phyloP scores from a whole-genome alignment of 306 rosid species.

The Medicago ruthenica region DNA sequence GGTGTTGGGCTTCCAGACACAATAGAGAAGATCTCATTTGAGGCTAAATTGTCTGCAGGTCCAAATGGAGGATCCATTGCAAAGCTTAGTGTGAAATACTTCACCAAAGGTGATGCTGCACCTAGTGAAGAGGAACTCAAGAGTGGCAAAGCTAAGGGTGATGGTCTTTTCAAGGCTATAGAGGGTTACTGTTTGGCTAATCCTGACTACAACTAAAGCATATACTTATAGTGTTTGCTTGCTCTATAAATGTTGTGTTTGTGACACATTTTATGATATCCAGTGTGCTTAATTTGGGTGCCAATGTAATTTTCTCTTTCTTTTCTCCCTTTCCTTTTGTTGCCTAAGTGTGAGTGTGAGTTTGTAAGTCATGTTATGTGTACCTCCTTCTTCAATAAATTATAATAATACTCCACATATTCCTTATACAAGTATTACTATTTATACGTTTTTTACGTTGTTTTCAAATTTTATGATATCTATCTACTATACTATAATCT shows the following conservation, averaged over 20 bases:
- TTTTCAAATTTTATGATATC: too few relatives aligned
- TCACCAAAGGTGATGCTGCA: conserved; percentile 38
- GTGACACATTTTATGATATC: not conserved
- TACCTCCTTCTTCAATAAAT: not conserved
- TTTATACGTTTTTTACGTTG: too few relatives aligned
- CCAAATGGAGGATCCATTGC: conserved; percentile 49
- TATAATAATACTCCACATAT: not conserved
- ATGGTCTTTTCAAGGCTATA: conserved; percentile 49
- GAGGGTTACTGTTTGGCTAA: conserved; percentile 50
- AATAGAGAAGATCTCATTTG: conserved; percentile 47
- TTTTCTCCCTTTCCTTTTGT: not conserved
- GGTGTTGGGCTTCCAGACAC: conserved; percentile 37
- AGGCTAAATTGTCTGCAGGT: conserved; percentile 39
- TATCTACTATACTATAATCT: too few relatives aligned
- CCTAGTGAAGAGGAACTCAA: conserved; percentile 43
- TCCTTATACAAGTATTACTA: too few relatives aligned
- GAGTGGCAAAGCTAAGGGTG: conserved; percentile 46
- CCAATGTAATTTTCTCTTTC: not conserved
- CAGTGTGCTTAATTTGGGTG: conserved; percentile 18
- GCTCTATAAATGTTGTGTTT: not conserved
- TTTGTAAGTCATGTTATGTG: not conserved
- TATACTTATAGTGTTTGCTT: not conserved
- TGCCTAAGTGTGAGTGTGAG: not conserved
- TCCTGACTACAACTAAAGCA: conserved; percentile 39
- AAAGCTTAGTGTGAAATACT: conserved; percentile 24